Evolutionary conservation across 2,329 filamentous ascomycete species (phyloP), one percentile per base, ranked within the genome.

Genomic region (Pleoardoris graminearum): DNA sequence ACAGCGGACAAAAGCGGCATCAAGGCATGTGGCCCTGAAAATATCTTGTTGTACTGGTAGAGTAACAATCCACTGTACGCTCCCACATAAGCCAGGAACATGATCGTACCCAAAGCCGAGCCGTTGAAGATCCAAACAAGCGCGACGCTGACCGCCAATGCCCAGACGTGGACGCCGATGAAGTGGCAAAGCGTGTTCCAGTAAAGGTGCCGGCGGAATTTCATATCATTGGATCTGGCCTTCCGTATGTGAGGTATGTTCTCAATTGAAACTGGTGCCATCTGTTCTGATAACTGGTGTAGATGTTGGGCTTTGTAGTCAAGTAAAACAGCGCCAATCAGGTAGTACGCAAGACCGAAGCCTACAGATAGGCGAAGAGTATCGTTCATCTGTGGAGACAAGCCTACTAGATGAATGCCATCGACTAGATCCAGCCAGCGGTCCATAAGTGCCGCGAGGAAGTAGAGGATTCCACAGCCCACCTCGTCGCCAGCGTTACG

Each of bases 271-370:
- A 72, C 59, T 10, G 75, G 72, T 2, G 71, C 66, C 53, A 76
- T 68, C 22, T 75, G 70, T 45, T 79, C 75, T 3, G 78, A 75
- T 2, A 75, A 61, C 11, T 73, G 75, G 53, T 80, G 76, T 1
- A 83, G 71, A 53, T 80, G 76, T 48, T 80, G 77, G 17, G 80
- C 79, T 52, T 82, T 81, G 55, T 78, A 77, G 57, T 84, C 82
- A 22, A 84, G 79, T 19, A 82, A 70, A 1, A 84, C 80, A 11
- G 82, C 81, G 22, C 82, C 80, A 21, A 83, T 75, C 16, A 84
- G 71, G 57, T 84, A 84, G 63, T 84, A 84, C 0, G 79, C 79
- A 29, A 84, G 70, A n/a, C 79, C 78, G 55, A 83, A 82, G 1
- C 82, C 81, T 19, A 82, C 76, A 30, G 78, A 75, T 53, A 80